Evolutionary conservation across 169 alveolate genomes (phyloP), one percentile per base, ranked within the genome.

Genomic region (Pseudocohnilembus persalinus): DNA sequence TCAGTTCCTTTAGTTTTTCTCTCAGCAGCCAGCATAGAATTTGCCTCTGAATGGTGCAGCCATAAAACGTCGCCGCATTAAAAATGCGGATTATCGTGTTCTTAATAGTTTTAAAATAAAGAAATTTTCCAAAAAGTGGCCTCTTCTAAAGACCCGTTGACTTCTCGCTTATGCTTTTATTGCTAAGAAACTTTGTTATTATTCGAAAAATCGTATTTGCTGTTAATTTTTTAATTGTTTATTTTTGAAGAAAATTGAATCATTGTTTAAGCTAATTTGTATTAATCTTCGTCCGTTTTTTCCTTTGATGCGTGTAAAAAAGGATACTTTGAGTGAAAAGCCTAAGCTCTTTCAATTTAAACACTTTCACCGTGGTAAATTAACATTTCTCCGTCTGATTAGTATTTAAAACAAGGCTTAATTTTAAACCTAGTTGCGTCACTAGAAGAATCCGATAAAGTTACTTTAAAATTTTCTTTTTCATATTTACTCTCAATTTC

Each of bases 1-100:
- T 82, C 87, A 16, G 68, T 80, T 49, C 68, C 68, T 49, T 49
- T 49, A 49, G 73, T 74, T 63, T 79, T 80, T 75, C 90, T 33
- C 15, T 63, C 31, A 0, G 90, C 90, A 1, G 85, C 90, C 74
- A 86, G 74, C 11, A 81, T 77, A 29, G 90, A 73, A 74, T 86
- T 86, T 0, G 90, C 83, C 81, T 86, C 90, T 29, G 87, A 80
- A 32, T 86, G 90, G 80, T 86, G 90, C 32, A 86, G 74, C 90
- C 90, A 86, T 15, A 86, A 80, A 32, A 86, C 90, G 75, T 86
- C 83, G 26, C 90, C 90, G 31, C 87, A 86, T 86, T 31, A 79
- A 26, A 86, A 74, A 86, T 32, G 80, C 29, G 33, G 73, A 24
- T 83, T 49, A 33, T 78, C 73, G 11, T 74, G 80, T 32, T 83